A percentile compares a stretch with the other conserved stretches of the same genome.
Conservation (phyloP, 257 asterid species). For the Nicotiana otophora region DNA sequence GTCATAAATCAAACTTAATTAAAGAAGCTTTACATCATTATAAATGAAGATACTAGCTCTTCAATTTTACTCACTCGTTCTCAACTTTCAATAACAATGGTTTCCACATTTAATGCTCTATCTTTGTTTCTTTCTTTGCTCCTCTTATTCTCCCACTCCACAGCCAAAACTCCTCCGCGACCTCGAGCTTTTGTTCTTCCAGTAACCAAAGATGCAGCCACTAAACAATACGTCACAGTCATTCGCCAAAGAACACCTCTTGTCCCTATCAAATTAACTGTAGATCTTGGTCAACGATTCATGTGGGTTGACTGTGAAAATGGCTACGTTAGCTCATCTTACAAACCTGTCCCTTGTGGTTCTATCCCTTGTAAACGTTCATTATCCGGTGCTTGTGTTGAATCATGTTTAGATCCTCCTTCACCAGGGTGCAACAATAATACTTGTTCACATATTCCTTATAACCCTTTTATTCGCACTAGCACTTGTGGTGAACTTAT, state of each 20-base stretch:
- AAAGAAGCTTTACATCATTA: not conserved
- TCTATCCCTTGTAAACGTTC: conserved; percentile 19
- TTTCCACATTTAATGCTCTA: not conserved
- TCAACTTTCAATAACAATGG: not conserved
- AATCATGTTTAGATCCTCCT: not conserved
- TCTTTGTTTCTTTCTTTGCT: not conserved
- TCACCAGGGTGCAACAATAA: not conserved
- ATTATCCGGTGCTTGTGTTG: not conserved
- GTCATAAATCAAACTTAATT: not conserved
- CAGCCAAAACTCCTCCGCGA: conserved; percentile 4
- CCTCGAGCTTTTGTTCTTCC: conserved; percentile 23
- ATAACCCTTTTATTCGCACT: not conserved
- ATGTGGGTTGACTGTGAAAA: conserved; percentile 30
- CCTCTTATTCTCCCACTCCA: conserved; percentile 2
- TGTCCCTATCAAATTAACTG: conserved; percentile 18
- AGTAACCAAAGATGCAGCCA: conserved; percentile 20
- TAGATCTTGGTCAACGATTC: conserved; percentile 34
- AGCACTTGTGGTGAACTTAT: not conserved
- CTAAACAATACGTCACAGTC: conserved; percentile 15
- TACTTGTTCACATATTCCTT: not conserved
- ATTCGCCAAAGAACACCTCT: conserved; percentile 29
- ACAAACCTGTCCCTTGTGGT: conserved; percentile 15
- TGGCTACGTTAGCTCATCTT: conserved; percentile 20
- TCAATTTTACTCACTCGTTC: not conserved
- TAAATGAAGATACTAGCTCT: not conserved